phyloP scores from a whole-genome alignment of 1,139 yeast species.

The Diutina pseudorugosa region DNA sequence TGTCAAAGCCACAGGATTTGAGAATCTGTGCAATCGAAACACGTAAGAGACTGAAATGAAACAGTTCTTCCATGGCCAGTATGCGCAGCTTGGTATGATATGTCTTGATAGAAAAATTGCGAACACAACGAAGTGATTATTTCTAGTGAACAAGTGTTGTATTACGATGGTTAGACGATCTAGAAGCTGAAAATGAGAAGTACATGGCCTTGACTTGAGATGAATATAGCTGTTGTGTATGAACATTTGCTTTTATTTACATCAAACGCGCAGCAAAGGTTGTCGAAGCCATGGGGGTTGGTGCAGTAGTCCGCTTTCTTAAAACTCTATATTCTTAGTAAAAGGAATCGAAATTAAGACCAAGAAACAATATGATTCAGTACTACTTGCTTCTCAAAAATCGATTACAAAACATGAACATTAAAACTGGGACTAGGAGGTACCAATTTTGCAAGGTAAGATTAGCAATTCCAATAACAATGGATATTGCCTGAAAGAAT shows the following conservation, averaged over 20 bases:
- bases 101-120: background rate
- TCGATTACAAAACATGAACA: background rate
- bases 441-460: background rate
- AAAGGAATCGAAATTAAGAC: too few relatives aligned
- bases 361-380: background rate
- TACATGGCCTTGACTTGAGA: too few relatives aligned
- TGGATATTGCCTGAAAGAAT: background rate
- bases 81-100: background rate
- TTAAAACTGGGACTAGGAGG: background rate
- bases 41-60: background rate
- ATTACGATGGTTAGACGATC: too few relatives aligned
- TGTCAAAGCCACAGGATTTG: conserved; percentile 1
- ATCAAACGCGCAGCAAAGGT: too few relatives aligned
- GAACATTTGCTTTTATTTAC: too few relatives aligned
- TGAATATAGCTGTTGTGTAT: too few relatives aligned
- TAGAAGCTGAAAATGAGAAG: too few relatives aligned
- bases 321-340: too few relatives aligned
- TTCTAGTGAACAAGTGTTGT: too few relatives aligned
- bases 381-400: background rate
- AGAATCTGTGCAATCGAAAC: conserved; percentile 2
- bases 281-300: too few relatives aligned
- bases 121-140: background rate
- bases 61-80: conserved; percentile 1
- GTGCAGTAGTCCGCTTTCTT: too few relatives aligned
- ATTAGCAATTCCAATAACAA: background rate